Conservation (phyloP, 225 moss, liverwort and hornwort species). For the Pseudoscleropodium purum region DNA sequence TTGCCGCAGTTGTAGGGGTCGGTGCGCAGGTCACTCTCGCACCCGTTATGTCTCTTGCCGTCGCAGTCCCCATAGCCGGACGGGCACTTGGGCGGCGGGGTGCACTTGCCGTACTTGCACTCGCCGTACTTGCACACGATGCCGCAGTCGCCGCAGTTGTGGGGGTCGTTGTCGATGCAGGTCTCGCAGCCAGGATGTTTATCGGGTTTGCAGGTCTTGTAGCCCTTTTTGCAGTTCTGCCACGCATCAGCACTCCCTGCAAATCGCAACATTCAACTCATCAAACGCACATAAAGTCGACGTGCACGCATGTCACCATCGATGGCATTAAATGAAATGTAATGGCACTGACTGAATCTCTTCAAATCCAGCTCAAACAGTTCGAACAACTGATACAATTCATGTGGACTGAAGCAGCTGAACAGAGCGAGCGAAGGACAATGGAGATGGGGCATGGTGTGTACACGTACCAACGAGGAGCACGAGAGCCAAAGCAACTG, state of each 20-base stretch:
- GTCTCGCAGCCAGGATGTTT: constrained; percentile 12
- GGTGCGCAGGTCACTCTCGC: background rate
- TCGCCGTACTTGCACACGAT: background rate
- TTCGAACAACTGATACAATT: background rate
- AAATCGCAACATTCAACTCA: background rate
- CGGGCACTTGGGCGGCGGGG: background rate
- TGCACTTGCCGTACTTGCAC: background rate
- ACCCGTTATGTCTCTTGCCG: background rate
- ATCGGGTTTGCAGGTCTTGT: background rate
- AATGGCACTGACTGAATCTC: background rate
- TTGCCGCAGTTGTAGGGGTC: background rate
- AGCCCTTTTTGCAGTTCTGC: background rate
- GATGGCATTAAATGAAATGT: background rate
- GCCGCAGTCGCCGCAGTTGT: background rate
- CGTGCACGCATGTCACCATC: background rate
- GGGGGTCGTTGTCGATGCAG: background rate
- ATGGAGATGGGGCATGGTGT: background rate
- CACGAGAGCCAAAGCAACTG: background rate
- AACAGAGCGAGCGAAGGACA: background rate
- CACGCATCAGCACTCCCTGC: background rate
- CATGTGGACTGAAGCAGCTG: background rate
- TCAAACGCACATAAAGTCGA: background rate
- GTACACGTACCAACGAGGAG: background rate
- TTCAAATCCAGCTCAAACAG: background rate
- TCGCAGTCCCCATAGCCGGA: background rate